Percentiles rank a stretch among this genome's conserved stretches.
Evolutionary conservation across 208 protist species (phyloP).

Genomic region (Trypanosoma boissoni): DNA sequence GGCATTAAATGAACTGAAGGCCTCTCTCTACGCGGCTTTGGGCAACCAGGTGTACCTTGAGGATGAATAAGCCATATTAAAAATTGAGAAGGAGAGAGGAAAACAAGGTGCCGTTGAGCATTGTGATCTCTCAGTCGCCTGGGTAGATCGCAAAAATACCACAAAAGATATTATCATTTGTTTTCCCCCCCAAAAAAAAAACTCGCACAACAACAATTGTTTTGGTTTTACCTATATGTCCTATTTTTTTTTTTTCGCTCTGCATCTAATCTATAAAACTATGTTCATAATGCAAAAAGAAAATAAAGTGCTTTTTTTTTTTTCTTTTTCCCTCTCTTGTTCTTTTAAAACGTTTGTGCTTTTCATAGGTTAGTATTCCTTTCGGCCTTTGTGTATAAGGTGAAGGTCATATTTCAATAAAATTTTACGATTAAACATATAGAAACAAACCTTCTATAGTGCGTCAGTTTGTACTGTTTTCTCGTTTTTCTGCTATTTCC

Average conservation of each 20-base stretch:
- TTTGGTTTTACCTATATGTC: no score
- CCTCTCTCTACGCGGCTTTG: constrained; percentile 86
- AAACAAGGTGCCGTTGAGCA: no score
- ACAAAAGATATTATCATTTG: no score
- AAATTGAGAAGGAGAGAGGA: background rate
- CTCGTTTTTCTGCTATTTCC: no score
- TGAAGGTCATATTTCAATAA: background rate
- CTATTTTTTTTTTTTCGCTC: background rate
- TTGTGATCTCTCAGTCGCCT: no score
- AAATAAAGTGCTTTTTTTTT: background rate
- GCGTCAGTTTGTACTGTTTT: background rate
- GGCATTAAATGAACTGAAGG: constrained; percentile 76
- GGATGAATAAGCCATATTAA: constrained; percentile 49
- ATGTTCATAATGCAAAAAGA: constrained; percentile 1
- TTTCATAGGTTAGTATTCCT: background rate
- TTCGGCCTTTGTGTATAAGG: background rate
- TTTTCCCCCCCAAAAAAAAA: no score
- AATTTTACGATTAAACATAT: background rate
- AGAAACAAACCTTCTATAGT: background rate
- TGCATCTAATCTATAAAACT: background rate
- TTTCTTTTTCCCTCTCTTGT: constrained; percentile 7
- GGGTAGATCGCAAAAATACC: constrained; percentile 4
- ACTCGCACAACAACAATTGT: no score
- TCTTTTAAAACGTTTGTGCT: background rate
- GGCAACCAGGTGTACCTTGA: constrained; percentile 90